Conservation (phyloP, 2,329 filamentous ascomycete genomes). For the Penicillium sp. region DNA sequence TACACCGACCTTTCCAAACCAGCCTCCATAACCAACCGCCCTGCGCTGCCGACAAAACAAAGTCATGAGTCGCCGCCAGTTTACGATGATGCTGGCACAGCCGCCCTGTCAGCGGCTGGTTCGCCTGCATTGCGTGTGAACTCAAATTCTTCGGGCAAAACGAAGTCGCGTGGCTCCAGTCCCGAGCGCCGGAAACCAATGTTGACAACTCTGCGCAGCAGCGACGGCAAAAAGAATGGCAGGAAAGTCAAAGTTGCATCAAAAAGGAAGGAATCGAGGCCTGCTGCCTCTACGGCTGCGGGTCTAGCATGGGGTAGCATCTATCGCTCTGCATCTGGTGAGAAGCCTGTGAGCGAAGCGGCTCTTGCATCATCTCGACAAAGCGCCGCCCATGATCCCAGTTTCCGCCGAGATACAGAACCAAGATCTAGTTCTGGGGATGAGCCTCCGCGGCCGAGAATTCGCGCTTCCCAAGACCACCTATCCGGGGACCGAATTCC, state of each 20-base stretch:
- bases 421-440: constrained; percentile 24
- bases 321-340: constrained; percentile 25
- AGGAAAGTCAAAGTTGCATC: constrained; percentile 41
- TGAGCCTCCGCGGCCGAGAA: constrained; percentile 16
- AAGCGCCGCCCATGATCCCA: constrained; percentile 27
- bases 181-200: constrained; percentile 60
- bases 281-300: constrained; percentile 60
- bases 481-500: constrained; percentile 17
- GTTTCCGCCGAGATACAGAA: constrained; percentile 26
- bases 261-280: constrained; percentile 45
- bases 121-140: constrained; percentile 25
- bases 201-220: constrained; percentile 54
- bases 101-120: constrained; percentile 11
- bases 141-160: constrained; percentile 36
- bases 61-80: constrained; percentile 21
- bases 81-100: constrained; percentile 12
- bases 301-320: constrained; percentile 58
- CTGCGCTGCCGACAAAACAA: constrained; percentile 18
- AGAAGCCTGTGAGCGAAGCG: constrained; percentile 29
- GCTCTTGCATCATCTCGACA: constrained; percentile 30
- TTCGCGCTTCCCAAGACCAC: constrained; percentile 5
- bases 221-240: constrained; percentile 45
- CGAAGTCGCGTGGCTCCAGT: constrained; percentile 56
- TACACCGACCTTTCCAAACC: constrained; percentile 81
- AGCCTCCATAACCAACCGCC: constrained; percentile 54